phyloP scores from a whole-genome alignment of 2,329 filamentous ascomycete species.

The Sclerotinia borealis region DNA sequence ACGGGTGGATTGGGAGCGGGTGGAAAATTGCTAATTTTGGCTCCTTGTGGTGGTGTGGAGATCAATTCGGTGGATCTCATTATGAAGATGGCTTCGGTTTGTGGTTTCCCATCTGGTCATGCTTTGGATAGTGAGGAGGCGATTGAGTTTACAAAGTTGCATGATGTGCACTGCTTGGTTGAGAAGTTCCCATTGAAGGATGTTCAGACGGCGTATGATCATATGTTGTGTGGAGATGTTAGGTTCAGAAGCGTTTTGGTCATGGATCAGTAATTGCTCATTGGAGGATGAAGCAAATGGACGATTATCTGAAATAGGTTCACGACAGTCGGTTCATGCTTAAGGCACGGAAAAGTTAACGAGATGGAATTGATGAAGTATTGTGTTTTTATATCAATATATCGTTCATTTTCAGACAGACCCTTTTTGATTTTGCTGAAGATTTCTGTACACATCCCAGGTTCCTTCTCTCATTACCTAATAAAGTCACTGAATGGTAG shows the following conservation, averaged over 20 bases:
- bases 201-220: constrained; percentile 28
- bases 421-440: too few relatives aligned
- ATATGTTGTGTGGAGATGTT: constrained; percentile 28
- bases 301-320: not conserved
- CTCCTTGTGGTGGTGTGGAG: constrained; percentile 42
- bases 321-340: not conserved
- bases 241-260: constrained; percentile 29
- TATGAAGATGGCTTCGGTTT: constrained; percentile 50
- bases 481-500: too few relatives aligned
- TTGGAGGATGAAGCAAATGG: too few relatives aligned
- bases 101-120: constrained; percentile 58
- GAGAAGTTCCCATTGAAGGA: constrained; percentile 57
- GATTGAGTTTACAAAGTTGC: constrained; percentile 55
- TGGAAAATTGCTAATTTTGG: constrained; percentile 56
- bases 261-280: constrained; percentile 15
- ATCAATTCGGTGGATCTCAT: constrained; percentile 41
- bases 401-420: not conserved
- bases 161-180: constrained; percentile 58
- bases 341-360: not conserved
- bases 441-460: too few relatives aligned
- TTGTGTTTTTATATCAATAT: not conserved
- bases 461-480: too few relatives aligned
- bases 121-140: constrained; percentile 60
- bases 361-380: not conserved
- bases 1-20: constrained; percentile 46